Evolutionary conservation across 768 basidiomycete species (phyloP).

Genomic region (Candolleomyces efflorescens): DNA sequence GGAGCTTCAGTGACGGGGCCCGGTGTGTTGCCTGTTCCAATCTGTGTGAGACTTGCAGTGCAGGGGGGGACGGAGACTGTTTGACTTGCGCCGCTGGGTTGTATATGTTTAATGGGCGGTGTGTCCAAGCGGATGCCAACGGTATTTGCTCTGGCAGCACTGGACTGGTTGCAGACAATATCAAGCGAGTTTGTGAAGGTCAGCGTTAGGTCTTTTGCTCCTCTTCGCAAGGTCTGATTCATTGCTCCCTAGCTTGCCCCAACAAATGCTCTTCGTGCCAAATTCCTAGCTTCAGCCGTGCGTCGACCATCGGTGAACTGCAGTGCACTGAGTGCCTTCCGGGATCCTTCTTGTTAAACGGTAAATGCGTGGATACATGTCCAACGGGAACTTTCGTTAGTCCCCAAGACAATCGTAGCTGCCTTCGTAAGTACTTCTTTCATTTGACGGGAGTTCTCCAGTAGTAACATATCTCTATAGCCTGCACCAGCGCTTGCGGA

Average conservation of each 20-base stretch:
- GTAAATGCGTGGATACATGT: constrained; percentile 65
- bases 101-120: constrained; percentile 59
- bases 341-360: constrained; percentile 69
- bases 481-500: constrained; percentile 68
- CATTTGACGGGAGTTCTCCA: not conserved
- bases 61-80: constrained; percentile 61
- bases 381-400: constrained; percentile 70
- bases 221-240: not conserved
- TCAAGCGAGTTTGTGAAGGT: constrained; percentile 79
- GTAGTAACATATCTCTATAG: constrained; percentile 21
- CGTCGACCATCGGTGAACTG: constrained; percentile 58
- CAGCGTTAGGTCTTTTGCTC: constrained; percentile 21
- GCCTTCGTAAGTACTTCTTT: constrained; percentile 42
- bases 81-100: constrained; percentile 58
- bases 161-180: constrained; percentile 65
- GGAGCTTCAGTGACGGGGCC: constrained; percentile 52
- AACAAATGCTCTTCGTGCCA: constrained; percentile 72
- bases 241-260: constrained; percentile 54
- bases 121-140: constrained; percentile 57
- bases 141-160: constrained; percentile 69
- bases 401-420: constrained; percentile 70
- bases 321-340: constrained; percentile 78
- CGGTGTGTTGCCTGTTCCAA: constrained; percentile 57
- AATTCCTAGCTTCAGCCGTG: constrained; percentile 63
- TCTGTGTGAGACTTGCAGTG: constrained; percentile 66